A percentile compares a stretch with the other conserved stretches of the same genome.
phyloP scores from a whole-genome alignment of 176 grass and related monocot genomes.

The Hordeum marinum region DNA sequence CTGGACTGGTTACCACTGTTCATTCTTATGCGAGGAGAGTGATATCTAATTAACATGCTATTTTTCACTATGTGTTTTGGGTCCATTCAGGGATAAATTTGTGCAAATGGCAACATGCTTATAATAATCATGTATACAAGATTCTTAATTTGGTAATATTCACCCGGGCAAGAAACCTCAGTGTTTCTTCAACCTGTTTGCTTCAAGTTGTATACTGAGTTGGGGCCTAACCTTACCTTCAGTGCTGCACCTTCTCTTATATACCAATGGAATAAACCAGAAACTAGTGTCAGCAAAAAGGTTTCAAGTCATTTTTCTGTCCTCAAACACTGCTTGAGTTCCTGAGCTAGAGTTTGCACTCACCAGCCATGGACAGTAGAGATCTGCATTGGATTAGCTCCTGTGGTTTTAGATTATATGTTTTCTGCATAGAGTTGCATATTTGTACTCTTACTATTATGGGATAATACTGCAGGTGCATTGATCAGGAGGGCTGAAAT shows the following conservation, averaged over 20 bases:
- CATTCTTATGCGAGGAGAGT: neutral
- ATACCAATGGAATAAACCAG: neutral
- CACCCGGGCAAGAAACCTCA: neutral
- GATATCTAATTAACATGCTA: neutral
- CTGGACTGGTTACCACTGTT: neutral
- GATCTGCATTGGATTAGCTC: neutral
- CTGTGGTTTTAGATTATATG: conserved; percentile 11
- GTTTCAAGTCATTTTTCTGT: neutral
- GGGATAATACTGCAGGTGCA: conserved; percentile 65
- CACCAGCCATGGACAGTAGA: neutral
- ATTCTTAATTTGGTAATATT: neutral
- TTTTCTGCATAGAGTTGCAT: neutral
- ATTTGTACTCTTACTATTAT: conserved; percentile 10
- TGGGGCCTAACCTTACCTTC: neutral
- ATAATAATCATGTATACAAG: neutral
- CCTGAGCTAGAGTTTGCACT: neutral
- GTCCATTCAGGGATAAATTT: neutral
- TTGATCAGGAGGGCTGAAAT: conserved; percentile 77
- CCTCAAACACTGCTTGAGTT: neutral
- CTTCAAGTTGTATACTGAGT: neutral
- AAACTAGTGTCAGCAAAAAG: neutral
- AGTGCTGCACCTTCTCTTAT: neutral
- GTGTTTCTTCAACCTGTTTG: neutral
- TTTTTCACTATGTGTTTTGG: neutral
- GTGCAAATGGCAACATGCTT: neutral